Evolutionary conservation across 345 rosid genomes (phyloP).

Genomic region (Bruguiera parviflora): DNA sequence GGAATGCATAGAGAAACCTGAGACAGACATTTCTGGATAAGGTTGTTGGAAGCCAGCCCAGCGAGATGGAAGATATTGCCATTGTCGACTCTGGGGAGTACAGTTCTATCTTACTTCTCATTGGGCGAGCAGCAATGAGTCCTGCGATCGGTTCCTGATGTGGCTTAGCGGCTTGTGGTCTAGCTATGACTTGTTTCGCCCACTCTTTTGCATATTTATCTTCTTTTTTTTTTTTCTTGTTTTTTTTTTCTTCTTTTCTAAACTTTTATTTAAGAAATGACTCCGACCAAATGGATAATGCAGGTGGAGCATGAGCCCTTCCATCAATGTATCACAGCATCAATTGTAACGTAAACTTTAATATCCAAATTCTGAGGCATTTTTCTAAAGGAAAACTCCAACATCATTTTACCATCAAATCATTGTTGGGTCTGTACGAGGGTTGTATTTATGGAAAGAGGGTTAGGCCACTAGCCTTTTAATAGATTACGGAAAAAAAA

Average conservation of each 20-base stretch:
- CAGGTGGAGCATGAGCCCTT: too few relatives aligned
- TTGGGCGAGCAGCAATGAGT: neutral
- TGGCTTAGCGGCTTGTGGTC: slow-evolving; percentile 10
- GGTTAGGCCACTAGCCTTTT: too few relatives aligned
- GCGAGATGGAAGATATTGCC: slow-evolving; percentile 55
- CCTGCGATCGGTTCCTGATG: neutral
- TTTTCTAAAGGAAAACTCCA: too few relatives aligned
- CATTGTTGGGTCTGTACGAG: too few relatives aligned
- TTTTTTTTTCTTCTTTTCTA: neutral
- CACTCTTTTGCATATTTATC: too few relatives aligned
- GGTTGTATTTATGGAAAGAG: too few relatives aligned
- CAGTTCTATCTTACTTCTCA: slow-evolving; percentile 7
- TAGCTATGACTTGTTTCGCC: neutral
- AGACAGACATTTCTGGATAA: slow-evolving; percentile 44
- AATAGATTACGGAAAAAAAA: too few relatives aligned
- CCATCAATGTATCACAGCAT: too few relatives aligned
- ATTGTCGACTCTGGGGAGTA: slow-evolving; percentile 24
- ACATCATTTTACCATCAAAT: too few relatives aligned
- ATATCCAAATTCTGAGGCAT: too few relatives aligned
- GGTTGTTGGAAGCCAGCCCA: slow-evolving; percentile 42
- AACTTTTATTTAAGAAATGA: neutral
- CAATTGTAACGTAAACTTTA: too few relatives aligned
- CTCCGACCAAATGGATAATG: neutral
- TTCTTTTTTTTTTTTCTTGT: too few relatives aligned
- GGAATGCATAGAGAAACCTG: neutral